A percentile compares a stretch with the other conserved stretches of the same genome.
phyloP scores from a whole-genome alignment of 106 monocot species.

The Cymbidium sinense region DNA sequence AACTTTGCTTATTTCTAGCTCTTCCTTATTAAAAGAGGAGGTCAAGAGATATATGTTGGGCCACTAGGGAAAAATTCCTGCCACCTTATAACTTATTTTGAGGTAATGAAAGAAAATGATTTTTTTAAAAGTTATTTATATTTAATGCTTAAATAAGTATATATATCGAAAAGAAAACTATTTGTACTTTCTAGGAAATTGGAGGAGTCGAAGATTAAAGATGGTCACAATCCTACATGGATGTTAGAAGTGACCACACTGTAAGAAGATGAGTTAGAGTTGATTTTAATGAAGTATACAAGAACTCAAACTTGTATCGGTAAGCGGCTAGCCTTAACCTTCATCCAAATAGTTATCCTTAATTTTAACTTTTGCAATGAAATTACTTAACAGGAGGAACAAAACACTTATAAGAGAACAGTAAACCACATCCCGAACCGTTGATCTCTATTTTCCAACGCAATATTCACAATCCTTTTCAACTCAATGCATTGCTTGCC shows the following conservation, averaged over 20 bases:
- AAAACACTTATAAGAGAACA: constrained; percentile 16
- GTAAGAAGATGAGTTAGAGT: constrained; percentile 8
- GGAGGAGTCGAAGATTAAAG: constrained; percentile 7
- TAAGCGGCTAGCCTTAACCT: not conserved
- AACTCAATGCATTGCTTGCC: constrained; percentile 25
- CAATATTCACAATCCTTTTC: constrained; percentile 12
- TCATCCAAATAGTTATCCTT: not conserved
- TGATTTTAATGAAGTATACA: constrained; percentile 13
- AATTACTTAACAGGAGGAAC: constrained; percentile 15
- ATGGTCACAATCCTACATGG: constrained; percentile 16
- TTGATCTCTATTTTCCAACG: constrained; percentile 21
- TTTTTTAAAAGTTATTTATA: not conserved
- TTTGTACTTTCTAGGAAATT: not conserved
- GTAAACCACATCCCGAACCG: constrained; percentile 11
- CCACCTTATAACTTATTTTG: constrained; percentile 14
- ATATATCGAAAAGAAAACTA: not conserved
- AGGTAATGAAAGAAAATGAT: constrained; percentile 1
- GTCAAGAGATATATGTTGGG: constrained; percentile 25
- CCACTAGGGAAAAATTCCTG: constrained; percentile 16
- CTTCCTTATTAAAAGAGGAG: constrained; percentile 16
- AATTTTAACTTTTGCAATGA: not conserved
- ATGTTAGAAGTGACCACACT: constrained; percentile 16
- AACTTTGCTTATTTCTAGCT: constrained; percentile 15
- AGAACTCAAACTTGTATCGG: constrained; percentile 17
- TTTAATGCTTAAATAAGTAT: not conserved